Evolutionary conservation across 768 basidiomycete species (phyloP).

Genomic region (Phlegmacium glaucopus): DNA sequence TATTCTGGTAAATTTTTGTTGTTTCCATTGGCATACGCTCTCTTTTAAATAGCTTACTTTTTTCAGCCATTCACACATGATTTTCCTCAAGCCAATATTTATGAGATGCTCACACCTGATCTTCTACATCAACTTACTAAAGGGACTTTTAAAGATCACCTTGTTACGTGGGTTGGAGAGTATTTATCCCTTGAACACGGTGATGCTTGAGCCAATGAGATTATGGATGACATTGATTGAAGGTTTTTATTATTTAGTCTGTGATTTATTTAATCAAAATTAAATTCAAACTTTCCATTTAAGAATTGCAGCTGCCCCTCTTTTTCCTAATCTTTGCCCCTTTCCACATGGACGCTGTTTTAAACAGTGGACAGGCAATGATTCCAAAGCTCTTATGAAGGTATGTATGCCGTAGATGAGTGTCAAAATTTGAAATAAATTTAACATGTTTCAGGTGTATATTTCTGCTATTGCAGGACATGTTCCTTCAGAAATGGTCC

Average conservation of each 20-base stretch:
- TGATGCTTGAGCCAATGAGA: neutral
- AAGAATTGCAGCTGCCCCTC: constrained; percentile 14
- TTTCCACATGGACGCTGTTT: constrained; percentile 17
- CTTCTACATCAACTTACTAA: constrained; percentile 37
- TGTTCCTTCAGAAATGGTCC: constrained; percentile 17
- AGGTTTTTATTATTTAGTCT: neutral
- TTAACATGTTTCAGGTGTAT: constrained; percentile 19
- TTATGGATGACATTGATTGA: too few species aligned
- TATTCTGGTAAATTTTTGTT: neutral
- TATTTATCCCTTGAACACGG: constrained; percentile 25
- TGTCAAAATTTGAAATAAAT: constrained; percentile 5
- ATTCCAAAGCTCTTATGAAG: neutral
- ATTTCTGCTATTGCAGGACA: constrained; percentile 25
- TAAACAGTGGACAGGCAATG: constrained; percentile 16
- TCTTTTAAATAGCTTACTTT: neutral
- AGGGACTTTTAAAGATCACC: constrained; percentile 37
- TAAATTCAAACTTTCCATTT: too few species aligned
- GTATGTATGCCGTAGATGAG: neutral
- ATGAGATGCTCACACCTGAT: constrained; percentile 26
- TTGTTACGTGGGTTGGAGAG: constrained; percentile 29
- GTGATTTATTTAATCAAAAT: too few species aligned
- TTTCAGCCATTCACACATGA: constrained; percentile 16
- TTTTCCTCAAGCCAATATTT: constrained; percentile 29
- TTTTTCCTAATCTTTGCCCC: constrained; percentile 12
- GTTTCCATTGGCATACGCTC: neutral